phyloP scores from a whole-genome alignment of 1,139 yeast genomes.

The Hyphopichia fennica region DNA sequence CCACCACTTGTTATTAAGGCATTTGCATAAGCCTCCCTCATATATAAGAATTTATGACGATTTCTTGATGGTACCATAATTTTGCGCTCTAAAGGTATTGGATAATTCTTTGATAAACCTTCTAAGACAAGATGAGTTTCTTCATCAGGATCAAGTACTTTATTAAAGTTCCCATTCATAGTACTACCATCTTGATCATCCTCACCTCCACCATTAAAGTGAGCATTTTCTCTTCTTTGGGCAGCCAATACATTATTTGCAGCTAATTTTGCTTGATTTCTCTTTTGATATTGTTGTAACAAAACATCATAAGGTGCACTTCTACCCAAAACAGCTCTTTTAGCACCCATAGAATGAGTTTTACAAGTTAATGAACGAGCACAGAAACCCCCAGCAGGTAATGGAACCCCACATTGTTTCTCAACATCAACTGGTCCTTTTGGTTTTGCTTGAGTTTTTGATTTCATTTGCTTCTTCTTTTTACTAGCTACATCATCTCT shows the following conservation, averaged over 20 bases:
- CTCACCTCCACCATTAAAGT: constrained; percentile 28
- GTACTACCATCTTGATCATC: constrained; percentile 16
- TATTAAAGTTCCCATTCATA: constrained; percentile 23
- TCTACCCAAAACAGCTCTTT: constrained; percentile 91
- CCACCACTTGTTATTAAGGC: constrained; percentile 46
- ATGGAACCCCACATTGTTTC: constrained; percentile 92
- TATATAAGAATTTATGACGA: constrained; percentile 71
- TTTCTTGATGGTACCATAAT: constrained; percentile 69
- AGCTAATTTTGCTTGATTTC: constrained; percentile 88
- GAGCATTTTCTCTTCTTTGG: constrained; percentile 48
- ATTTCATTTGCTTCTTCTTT: constrained; percentile 47
- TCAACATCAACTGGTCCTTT: constrained; percentile 92
- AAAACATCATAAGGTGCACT: constrained; percentile 89
- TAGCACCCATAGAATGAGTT: constrained; percentile 98
- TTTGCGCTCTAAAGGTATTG: constrained; percentile 79
- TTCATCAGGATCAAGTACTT: constrained; percentile 70
- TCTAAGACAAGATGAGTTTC: constrained; percentile 92
- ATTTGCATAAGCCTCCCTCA: constrained; percentile 80
- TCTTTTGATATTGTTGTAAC: constrained; percentile 84
- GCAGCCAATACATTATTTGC: constrained; percentile 74
- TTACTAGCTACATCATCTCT: constrained; percentile 15
- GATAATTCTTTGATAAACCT: constrained; percentile 80
- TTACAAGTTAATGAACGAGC: constrained; percentile 95
- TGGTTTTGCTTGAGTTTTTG: constrained; percentile 56
- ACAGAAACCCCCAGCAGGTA: constrained; percentile 90